phyloP scores from a whole-genome alignment of 2,329 filamentous ascomycete genomes.

The Pseudogymnoascus sp. region DNA sequence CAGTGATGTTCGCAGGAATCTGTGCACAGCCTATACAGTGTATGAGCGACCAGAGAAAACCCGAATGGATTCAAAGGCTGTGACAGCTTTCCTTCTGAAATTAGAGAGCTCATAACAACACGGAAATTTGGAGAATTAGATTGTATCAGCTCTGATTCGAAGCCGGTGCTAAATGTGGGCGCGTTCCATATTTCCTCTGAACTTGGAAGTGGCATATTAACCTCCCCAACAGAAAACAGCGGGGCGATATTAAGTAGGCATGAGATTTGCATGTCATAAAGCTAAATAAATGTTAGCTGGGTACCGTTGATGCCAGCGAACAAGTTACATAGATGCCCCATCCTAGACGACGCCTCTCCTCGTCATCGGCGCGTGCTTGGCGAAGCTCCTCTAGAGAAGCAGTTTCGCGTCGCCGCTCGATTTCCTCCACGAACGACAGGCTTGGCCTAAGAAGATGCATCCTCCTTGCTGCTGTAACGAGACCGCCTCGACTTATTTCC shows the following conservation, averaged over 20 bases:
- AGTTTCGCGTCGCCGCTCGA: constrained; percentile 13
- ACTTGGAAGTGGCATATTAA: constrained; percentile 14
- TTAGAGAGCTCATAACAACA: constrained; percentile 12
- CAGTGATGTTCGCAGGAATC: constrained; percentile 13
- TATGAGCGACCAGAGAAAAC: constrained; percentile 14
- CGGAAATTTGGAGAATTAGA: constrained; percentile 12
- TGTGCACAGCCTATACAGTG: constrained; percentile 15
- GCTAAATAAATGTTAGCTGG: constrained; percentile 6
- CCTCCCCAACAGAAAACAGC: constrained; percentile 12
- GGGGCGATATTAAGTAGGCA: constrained; percentile 14
- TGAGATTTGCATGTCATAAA: constrained; percentile 17
- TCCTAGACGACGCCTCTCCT: constrained; percentile 13
- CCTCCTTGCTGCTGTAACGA: constrained; percentile 16
- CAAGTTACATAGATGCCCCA: constrained; percentile 15
- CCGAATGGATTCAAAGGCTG: constrained; percentile 15
- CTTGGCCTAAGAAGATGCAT: constrained; percentile 17
- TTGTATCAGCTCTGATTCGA: constrained; percentile 10
- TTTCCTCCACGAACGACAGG: constrained; percentile 15
- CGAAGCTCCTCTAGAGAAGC: constrained; percentile 12
- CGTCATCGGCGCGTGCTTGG: constrained; percentile 14
- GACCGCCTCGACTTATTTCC: constrained; percentile 16
- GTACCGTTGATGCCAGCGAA: not conserved
- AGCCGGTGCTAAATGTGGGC: not conserved
- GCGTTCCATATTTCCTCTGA: constrained; percentile 15
- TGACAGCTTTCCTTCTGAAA: constrained; percentile 13